Percentiles rank a stretch among this genome's conserved stretches.
Evolutionary conservation across 371 early-diverging fungal species (phyloP).

Genomic region (Circinella umbellata): DNA sequence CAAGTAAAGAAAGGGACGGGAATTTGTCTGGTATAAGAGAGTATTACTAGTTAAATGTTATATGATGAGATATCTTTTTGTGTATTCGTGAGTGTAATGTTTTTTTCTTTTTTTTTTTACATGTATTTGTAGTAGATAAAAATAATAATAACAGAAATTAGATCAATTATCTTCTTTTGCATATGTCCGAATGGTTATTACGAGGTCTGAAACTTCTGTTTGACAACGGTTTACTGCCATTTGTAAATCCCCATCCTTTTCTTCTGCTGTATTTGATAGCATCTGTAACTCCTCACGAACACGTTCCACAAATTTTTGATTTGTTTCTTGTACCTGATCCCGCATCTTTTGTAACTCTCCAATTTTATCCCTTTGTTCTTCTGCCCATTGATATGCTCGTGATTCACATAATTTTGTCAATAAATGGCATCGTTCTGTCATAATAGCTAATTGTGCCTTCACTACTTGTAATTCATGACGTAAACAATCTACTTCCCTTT

Average conservation of each 20-base stretch:
- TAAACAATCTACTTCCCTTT: constrained; percentile 26
- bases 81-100: too few relatives aligned
- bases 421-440: constrained; percentile 16
- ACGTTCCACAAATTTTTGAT: constrained; percentile 18
- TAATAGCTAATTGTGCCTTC: constrained; percentile 16
- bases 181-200: constrained; percentile 27
- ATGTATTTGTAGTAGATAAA: too few relatives aligned
- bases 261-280: constrained; percentile 5
- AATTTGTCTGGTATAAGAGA: too few relatives aligned
- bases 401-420: constrained; percentile 16
- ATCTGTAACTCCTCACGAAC: constrained; percentile 18
- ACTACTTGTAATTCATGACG: constrained; percentile 22
- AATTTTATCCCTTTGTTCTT: constrained; percentile 13
- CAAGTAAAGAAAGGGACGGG: too few relatives aligned
- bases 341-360: constrained; percentile 7
- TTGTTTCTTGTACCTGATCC: constrained; percentile 8
- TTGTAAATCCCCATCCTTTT: constrained; percentile 12
- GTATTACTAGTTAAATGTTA: too few relatives aligned
- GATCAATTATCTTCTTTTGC: neutral
- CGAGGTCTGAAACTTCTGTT: constrained; percentile 31
- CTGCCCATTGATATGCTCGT: constrained; percentile 23
- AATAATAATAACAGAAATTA: too few relatives aligned
- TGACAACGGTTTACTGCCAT: constrained; percentile 26
- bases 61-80: too few relatives aligned
- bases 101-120: too few relatives aligned